These are phyloP conservation scores for Cenchrus purpureus DNA, from an alignment of 176 grass and related monocot species.

Conservation along the genomic window DNA sequence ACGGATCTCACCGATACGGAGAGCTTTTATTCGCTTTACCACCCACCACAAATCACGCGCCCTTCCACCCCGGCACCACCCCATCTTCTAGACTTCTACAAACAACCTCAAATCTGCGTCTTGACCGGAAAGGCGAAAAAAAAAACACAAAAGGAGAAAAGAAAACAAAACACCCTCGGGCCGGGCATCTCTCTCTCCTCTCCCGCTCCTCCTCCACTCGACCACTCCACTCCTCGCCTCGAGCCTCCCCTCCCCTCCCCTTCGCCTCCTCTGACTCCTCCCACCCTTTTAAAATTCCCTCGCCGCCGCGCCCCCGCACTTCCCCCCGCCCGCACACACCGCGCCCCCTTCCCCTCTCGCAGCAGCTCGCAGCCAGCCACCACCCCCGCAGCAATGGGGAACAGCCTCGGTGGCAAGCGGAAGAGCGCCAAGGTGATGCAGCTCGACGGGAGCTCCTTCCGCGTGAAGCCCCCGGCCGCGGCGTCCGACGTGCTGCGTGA, in stretches of 20 bases:
- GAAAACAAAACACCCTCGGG: slow-evolving; percentile 26
- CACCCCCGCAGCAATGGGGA: slow-evolving; percentile 61
- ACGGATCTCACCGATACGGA: neutral
- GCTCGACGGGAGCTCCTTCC: slow-evolving; percentile 80
- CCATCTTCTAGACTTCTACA: too few species aligned
- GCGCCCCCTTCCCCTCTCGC: neutral
- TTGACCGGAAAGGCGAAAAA: slow-evolving; percentile 28
- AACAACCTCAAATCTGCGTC: neutral
- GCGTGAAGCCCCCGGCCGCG: slow-evolving; percentile 63
- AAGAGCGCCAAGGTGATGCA: slow-evolving; percentile 90
- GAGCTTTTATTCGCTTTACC: neutral
- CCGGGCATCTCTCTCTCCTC: neutral
- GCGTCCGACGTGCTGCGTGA: slow-evolving; percentile 68
- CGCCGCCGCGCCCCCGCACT: neutral
- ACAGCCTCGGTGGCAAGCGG: slow-evolving; percentile 75
- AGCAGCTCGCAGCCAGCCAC: neutral
- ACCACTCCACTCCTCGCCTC: slow-evolving; percentile 22
- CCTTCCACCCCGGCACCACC: neutral
- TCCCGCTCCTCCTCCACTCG: too few species aligned
- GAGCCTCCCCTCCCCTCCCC: neutral
- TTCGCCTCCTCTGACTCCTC: slow-evolving; percentile 28
- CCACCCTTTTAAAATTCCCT: slow-evolving; percentile 42
- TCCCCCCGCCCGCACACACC: neutral
- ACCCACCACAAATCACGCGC: slow-evolving; percentile 24
- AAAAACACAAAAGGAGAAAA: neutral